phyloP scores from a whole-genome alignment of 2,329 filamentous ascomycete genomes.

The Dactylellina cionopaga region DNA sequence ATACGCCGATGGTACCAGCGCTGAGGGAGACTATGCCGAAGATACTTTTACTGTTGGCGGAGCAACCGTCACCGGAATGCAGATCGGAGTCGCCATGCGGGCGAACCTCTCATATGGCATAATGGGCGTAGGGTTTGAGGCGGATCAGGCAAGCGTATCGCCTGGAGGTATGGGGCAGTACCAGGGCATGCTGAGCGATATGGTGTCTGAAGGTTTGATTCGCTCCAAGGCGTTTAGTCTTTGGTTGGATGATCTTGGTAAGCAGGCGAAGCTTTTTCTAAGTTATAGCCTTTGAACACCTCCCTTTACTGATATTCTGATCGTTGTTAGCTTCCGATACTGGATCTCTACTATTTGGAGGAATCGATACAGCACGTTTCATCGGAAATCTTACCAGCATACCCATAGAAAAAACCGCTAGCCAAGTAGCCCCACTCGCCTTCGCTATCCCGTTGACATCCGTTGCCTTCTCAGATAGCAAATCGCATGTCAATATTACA shows the following conservation, averaged over 20 bases:
- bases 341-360: slow-evolving; percentile 63
- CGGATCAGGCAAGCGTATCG: slow-evolving; percentile 64
- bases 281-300: neutral
- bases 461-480: slow-evolving; percentile 30
- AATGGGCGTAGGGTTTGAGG: slow-evolving; percentile 69
- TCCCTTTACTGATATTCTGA: neutral
- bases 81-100: slow-evolving; percentile 67
- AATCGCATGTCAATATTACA: slow-evolving; percentile 61
- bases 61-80: slow-evolving; percentile 64
- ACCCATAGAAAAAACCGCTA: slow-evolving; percentile 53
- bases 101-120: slow-evolving; percentile 68
- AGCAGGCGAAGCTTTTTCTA: slow-evolving; percentile 29
- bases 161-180: slow-evolving; percentile 57
- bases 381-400: slow-evolving; percentile 60
- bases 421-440: slow-evolving; percentile 21
- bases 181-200: slow-evolving; percentile 27
- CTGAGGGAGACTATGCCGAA: slow-evolving; percentile 68
- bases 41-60: slow-evolving; percentile 68
- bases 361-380: slow-evolving; percentile 64
- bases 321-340: slow-evolving; percentile 50
- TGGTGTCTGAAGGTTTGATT: slow-evolving; percentile 41
- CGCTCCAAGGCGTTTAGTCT: slow-evolving; percentile 58
- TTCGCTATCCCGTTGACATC: slow-evolving; percentile 36
- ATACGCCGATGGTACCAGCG: slow-evolving; percentile 70
- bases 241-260: slow-evolving; percentile 60